Evolutionary conservation across 2,329 filamentous ascomycete species (phyloP), one percentile per base, ranked within the genome.

Genomic region (Metarhizium sp.): DNA sequence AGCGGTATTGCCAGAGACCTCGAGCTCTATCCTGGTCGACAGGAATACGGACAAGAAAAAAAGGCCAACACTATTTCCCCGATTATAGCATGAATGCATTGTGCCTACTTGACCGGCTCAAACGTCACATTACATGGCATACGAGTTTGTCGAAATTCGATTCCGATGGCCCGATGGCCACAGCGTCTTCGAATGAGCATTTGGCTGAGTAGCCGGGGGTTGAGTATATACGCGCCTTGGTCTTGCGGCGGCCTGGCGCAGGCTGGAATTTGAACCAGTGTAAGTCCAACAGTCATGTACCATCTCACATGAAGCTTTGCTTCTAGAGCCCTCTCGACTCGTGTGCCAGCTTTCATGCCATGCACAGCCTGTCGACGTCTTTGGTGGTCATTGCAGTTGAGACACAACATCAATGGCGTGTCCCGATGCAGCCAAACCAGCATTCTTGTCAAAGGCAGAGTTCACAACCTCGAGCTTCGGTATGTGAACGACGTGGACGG

Each of bases 391-490:
- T 14, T 48, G 30, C 45, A 6, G 6, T n/a, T 30, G 42, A 51
- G 48, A 55, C 48, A 55, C 48, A 45, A 51, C 40, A 51, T 18
- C 48, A 38, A 38, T 16, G 38, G 40, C 29, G 2, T 46, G 20
- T 30, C 53, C 40, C 30, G 18, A 50, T 46, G 34, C 8, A 40
- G 43, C 38, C 45, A 53, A 20, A 49, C 18, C 50, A 52, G 25
- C 46, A 53, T 56, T 56, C 50, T 53, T 52, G 50, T 18, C 32
- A 38, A 43, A 48, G 43, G 45, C 32, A 45, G 14, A 51, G 18
- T 20, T 32, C 25, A 34, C 42, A 13, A 34, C 13, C 16, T 42
- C 42, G 13, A 14, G 14, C 13, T 18, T 48, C 18, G 36, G 55
- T 29, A 57, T 57, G 55, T 36, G 51, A 30, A 49, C 29, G 13